Percentiles rank a stretch among this genome's conserved stretches.
Evolutionary conservation across 257 asterid genomes (phyloP).

Genomic region (Ocimum tenuiflorum): DNA sequence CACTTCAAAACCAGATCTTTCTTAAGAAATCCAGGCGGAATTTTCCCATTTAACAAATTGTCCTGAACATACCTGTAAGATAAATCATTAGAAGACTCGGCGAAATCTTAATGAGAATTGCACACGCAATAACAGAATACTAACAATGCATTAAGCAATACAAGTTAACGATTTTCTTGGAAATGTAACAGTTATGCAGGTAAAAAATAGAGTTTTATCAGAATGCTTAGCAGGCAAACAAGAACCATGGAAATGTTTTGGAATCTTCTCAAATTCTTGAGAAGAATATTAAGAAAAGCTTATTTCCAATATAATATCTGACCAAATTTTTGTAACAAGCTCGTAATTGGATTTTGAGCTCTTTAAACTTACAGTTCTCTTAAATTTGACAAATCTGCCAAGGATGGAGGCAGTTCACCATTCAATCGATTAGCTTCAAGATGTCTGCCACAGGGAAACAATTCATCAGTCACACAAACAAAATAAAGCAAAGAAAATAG

Average conservation of each 20-base stretch:
- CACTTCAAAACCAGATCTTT: conserved; percentile 66
- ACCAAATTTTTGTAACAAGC: not conserved
- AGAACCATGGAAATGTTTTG: not conserved
- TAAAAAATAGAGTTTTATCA: not conserved
- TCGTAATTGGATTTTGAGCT: conserved; percentile 2
- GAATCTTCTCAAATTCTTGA: not conserved
- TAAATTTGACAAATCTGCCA: conserved; percentile 55
- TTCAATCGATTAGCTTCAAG: conserved; percentile 70
- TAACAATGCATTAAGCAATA: not conserved
- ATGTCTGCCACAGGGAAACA: conserved; percentile 50
- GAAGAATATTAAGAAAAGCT: not conserved
- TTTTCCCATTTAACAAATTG: conserved; percentile 62
- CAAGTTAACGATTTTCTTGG: not conserved
- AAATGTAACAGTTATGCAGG: not conserved
- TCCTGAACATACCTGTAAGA: conserved; percentile 78
- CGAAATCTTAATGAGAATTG: not conserved
- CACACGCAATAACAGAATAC: not conserved
- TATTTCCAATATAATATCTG: not conserved
- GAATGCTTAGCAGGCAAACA: not conserved
- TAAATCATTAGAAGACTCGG: conserved; percentile 7
- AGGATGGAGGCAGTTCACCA: conserved; percentile 67
- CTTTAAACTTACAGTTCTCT: conserved; percentile 74
- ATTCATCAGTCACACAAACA: conserved; percentile 13
- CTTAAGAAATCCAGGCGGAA: conserved; percentile 60
- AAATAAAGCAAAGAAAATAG: not conserved